A percentile compares a stretch with the other conserved stretches of the same genome.
Evolutionary conservation across 345 rosid genomes (phyloP).

Genomic region (Murraya paniculata): DNA sequence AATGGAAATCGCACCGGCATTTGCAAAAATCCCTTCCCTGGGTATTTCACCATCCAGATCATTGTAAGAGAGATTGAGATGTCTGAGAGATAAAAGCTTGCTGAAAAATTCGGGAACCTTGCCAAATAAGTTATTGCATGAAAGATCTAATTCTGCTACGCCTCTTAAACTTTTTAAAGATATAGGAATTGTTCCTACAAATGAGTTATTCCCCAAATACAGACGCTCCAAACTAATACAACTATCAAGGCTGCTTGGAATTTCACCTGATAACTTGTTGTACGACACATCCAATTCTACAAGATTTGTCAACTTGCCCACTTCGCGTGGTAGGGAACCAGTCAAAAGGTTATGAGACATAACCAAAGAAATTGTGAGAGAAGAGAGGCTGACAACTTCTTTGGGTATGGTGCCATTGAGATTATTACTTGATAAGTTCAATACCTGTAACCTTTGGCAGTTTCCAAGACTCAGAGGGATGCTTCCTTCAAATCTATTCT

Average conservation of each 20-base stretch:
- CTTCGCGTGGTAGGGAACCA: neutral
- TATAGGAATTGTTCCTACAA: conserved; percentile 18
- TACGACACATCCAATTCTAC: neutral
- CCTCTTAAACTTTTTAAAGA: conserved; percentile 15
- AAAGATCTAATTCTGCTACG: conserved; percentile 14
- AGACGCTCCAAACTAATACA: neutral
- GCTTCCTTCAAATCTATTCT: conserved; percentile 6
- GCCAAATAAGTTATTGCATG: conserved; percentile 17
- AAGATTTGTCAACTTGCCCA: neutral
- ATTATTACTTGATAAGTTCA: conserved; percentile 1
- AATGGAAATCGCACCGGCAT: conserved; percentile 16
- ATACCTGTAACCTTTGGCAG: neutral
- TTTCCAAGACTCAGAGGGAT: conserved; percentile 6
- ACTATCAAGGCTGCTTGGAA: conserved; percentile 3
- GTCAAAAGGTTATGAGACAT: conserved; percentile 3
- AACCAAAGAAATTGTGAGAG: neutral
- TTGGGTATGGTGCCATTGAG: conserved; percentile 8
- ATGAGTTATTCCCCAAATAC: conserved; percentile 12
- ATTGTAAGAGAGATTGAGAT: conserved; percentile 22
- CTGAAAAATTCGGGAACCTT: conserved; percentile 18
- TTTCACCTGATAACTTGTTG: conserved; percentile 2
- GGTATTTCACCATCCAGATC: conserved; percentile 17
- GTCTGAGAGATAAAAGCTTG: neutral
- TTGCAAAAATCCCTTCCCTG: conserved; percentile 18
- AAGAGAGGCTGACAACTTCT: neutral